phyloP scores from a whole-genome alignment of 257 asterid species.

The Eucommia ulmoides region DNA sequence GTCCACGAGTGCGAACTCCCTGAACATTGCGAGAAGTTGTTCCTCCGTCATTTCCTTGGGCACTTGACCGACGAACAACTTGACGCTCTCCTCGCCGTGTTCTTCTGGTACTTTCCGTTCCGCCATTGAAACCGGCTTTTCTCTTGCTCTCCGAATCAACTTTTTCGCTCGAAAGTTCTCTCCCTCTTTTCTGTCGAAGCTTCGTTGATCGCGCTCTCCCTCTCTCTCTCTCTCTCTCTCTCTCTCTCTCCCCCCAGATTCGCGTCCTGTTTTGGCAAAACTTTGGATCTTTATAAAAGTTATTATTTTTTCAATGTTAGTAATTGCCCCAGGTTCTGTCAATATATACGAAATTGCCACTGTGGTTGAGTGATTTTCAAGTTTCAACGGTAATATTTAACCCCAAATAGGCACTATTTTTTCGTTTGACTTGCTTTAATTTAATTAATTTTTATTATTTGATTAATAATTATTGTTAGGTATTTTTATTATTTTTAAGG shows the following conservation, averaged over 20 bases:
- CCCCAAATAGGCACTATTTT: background rate
- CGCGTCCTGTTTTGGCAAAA: too few relatives aligned
- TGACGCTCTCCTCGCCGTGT: slow-evolving; percentile 69
- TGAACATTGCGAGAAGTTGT: slow-evolving; percentile 55
- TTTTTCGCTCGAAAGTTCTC: slow-evolving; percentile 26
- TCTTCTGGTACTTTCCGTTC: slow-evolving; percentile 25
- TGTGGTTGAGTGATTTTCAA: slow-evolving; percentile 37
- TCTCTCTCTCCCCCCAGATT: slow-evolving; percentile 10
- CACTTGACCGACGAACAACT: slow-evolving; percentile 97
- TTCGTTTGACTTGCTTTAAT: too few relatives aligned
- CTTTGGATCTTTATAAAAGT: background rate
- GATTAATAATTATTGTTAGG: too few relatives aligned
- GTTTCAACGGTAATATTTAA: slow-evolving; percentile 14
- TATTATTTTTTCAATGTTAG: slow-evolving; percentile 12
- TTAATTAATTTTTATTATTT: too few relatives aligned
- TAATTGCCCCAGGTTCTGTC: slow-evolving; percentile 14
- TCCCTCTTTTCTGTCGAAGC: background rate
- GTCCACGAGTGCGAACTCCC: slow-evolving; percentile 60
- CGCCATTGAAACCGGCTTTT: slow-evolving; percentile 51
- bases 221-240: slow-evolving; percentile 23
- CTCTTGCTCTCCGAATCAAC: slow-evolving; percentile 14
- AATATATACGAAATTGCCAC: slow-evolving; percentile 28
- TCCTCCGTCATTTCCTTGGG: slow-evolving; percentile 85
- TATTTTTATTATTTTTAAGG: too few relatives aligned
- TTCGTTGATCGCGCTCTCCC: too few relatives aligned